phyloP scores from a whole-genome alignment of 2,329 filamentous ascomycete genomes.

The Chaetoscypha palmicola region DNA sequence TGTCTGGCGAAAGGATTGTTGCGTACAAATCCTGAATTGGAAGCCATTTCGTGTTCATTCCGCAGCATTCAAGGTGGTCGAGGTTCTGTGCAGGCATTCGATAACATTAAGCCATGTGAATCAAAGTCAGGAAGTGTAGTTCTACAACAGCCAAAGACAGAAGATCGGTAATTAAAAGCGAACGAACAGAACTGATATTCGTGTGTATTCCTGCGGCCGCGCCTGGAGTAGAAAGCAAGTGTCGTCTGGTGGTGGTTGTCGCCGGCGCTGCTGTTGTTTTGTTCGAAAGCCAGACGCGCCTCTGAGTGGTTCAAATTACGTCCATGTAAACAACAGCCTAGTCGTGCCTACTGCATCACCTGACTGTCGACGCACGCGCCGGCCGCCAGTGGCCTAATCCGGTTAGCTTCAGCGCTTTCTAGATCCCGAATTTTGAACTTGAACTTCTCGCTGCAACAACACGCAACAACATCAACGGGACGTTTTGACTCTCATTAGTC shows the following conservation, averaged over 20 bases:
- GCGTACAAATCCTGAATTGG: constrained; percentile 63
- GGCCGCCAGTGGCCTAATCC: too few relatives aligned
- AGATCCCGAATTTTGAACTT: too few relatives aligned
- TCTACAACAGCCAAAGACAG: not conserved
- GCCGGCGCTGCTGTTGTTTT: not conserved
- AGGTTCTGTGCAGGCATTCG: not conserved
- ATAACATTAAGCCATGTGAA: not conserved
- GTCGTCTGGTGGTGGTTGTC: not conserved
- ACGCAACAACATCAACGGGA: constrained; percentile 3
- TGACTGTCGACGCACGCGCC: too few relatives aligned
- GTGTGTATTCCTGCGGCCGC: not conserved
- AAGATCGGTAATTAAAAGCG: not conserved
- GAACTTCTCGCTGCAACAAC: too few relatives aligned
- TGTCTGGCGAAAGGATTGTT: constrained; percentile 72
- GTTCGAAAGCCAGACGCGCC: not conserved
- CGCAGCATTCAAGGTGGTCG: not conserved
- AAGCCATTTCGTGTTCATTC: constrained; percentile 36
- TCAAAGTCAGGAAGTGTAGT: not conserved
- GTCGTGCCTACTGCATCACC: too few relatives aligned
- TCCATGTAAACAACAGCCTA: too few relatives aligned
- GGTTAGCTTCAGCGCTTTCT: too few relatives aligned
- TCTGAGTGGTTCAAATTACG: not conserved
- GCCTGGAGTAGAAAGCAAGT: not conserved
- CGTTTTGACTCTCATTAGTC: constrained; percentile 1
- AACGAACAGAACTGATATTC: not conserved